Base-by-base conservation (phyloP, 306 rosid genomes). In the Astragalus glycyphyllos region DNA sequence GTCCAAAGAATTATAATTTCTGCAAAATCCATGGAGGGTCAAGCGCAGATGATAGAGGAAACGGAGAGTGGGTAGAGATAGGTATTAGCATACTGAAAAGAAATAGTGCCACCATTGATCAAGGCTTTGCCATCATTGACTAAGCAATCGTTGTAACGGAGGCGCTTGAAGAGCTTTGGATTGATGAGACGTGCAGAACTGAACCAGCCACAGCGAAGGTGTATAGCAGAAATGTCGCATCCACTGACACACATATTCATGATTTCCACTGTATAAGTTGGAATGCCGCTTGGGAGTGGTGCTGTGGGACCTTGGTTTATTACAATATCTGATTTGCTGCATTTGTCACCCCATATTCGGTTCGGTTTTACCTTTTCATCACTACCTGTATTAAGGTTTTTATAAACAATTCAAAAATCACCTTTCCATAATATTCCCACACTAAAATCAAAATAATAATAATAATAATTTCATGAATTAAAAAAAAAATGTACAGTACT, bases 151-250 rank as follows among this genome's bases (percentile, higher is more conserved):
- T 89, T 77, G 78, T 80, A 91, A 44, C 78, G 74, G 51, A 91
- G 91, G 65, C 97, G 94, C 72, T 85, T 94, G 87, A 94, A 94
- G 50, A 94, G 20, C 72, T 75, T 90, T 1, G 99, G 97, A 68
- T 86, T 91, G 68, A 94, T 83, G 42, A 89, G 89, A 4, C 81
- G 80, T 14, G 89, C 95, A 1, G 99, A 94, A 87, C 97, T 91
- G 76, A 91, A 94, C 99, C 96, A 90, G 13, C 99, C 97, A 0
- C 99, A 94, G 50, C 41, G 72, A 58, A 94, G 58, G 74, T 89
- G 99, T 44, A 94, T 87, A 11, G 55, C 69, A 11, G 92, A 80
- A 68, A 94, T 84, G 73, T 80, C 82, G 69, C 98, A 94, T 7
- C 95, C 97, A 17, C 81, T 84, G 15, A 68, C 83, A 8, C 99